Percentiles rank a stretch among this genome's conserved stretches.
Conservation (phyloP, 2,329 filamentous ascomycete genomes). For the Penicillium vulpinum region DNA sequence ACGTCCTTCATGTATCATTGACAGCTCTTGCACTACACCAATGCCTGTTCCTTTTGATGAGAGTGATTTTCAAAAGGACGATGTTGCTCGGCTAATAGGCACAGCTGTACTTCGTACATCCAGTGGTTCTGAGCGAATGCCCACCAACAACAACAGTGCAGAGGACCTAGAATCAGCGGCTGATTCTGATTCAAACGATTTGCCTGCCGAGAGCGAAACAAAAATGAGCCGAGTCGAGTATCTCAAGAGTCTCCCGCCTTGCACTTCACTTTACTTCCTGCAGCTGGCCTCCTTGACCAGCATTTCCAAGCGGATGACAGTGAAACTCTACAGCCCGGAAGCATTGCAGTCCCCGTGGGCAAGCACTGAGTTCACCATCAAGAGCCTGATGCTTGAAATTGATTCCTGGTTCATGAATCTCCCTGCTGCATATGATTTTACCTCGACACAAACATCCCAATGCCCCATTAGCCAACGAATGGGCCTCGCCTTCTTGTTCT, state of each 20-base stretch:
- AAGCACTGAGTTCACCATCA: slow-evolving; percentile 41
- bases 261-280: slow-evolving; percentile 44
- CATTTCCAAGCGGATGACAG: slow-evolving; percentile 40
- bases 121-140: slow-evolving; percentile 23
- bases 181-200: slow-evolving; percentile 24
- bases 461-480: slow-evolving; percentile 38
- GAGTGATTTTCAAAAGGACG: slow-evolving; percentile 39
- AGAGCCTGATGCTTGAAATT: slow-evolving; percentile 39
- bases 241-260: slow-evolving; percentile 38
- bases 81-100: slow-evolving; percentile 26
- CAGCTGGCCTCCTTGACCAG: slow-evolving; percentile 40
- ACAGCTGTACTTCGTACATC: slow-evolving; percentile 23
- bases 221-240: slow-evolving; percentile 33
- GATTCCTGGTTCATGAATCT: slow-evolving; percentile 44
- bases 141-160: slow-evolving; percentile 22
- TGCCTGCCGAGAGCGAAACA: slow-evolving; percentile 13
- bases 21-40: slow-evolving; percentile 44
- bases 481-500: slow-evolving; percentile 45
- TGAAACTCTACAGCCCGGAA: slow-evolving; percentile 43
- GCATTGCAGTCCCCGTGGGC: slow-evolving; percentile 39
- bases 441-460: slow-evolving; percentile 38
- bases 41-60: slow-evolving; percentile 46
- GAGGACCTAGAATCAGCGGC: slow-evolving; percentile 22
- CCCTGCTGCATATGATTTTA: slow-evolving; percentile 43
- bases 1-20: slow-evolving; percentile 45